Conservation (phyloP, 768 basidiomycete species). For the Suillus variegatus region DNA sequence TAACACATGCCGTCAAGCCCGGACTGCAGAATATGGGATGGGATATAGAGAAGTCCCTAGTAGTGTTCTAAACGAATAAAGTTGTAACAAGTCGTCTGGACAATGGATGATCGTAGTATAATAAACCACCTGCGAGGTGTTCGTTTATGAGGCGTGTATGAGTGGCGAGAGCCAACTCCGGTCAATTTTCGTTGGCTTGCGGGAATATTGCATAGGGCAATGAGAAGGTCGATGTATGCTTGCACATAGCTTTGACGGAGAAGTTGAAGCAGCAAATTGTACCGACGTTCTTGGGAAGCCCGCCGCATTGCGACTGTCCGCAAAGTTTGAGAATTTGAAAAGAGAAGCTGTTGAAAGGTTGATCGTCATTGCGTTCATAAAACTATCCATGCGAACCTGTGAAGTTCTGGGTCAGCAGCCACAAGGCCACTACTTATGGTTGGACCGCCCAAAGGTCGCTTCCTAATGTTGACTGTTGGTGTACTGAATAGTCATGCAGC, state of each 20-base stretch:
- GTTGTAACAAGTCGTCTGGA: not conserved
- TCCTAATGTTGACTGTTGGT: not conserved
- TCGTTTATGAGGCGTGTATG: not conserved
- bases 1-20: slow-evolving; percentile 31
- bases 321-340: not conserved
- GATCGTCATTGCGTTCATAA: not conserved
- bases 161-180: not conserved
- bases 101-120: not conserved
- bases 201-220: not conserved
- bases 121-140: not conserved
- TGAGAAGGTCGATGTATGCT: not conserved
- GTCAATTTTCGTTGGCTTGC: not conserved
- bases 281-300: not conserved
- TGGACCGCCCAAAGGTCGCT: not conserved
- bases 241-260: not conserved
- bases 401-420: too few species aligned
- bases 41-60: slow-evolving; percentile 35
- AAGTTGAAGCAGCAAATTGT: too few species aligned
- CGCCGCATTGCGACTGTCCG: not conserved
- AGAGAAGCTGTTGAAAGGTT: not conserved
- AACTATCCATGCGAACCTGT: too few species aligned
- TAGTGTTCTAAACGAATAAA: slow-evolving; percentile 32
- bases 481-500: not conserved
- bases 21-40: slow-evolving; percentile 36
- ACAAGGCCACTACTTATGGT: too few species aligned